Conservation (phyloP, 148 eudicot species). For the Persicaria maculosa region DNA sequence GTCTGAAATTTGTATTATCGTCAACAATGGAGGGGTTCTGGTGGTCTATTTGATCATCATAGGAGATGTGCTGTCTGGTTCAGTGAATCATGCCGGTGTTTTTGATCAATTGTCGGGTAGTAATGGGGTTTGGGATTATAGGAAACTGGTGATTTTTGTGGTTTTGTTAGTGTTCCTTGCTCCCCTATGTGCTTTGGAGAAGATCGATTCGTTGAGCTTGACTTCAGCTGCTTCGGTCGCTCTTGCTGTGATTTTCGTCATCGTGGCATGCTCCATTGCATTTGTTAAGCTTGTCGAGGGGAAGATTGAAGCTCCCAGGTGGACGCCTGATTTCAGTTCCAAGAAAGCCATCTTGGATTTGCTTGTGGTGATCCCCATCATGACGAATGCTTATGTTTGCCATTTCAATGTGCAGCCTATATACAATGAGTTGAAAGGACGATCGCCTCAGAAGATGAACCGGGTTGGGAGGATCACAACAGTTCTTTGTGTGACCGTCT, state of each 20-base stretch:
- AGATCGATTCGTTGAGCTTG: slow-evolving; percentile 82
- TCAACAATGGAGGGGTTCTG: slow-evolving; percentile 85
- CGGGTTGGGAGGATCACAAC: slow-evolving; percentile 79
- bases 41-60: slow-evolving; percentile 91
- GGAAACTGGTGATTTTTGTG: slow-evolving; percentile 64
- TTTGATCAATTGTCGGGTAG: slow-evolving; percentile 79
- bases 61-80: slow-evolving; percentile 96
- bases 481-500: slow-evolving; percentile 53
- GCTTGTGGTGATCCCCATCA: slow-evolving; percentile 93
- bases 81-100: slow-evolving; percentile 64
- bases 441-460: slow-evolving; percentile 81
- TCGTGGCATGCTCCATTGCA: slow-evolving; percentile 56
- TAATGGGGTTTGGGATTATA: slow-evolving; percentile 80
- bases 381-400: slow-evolving; percentile 91
- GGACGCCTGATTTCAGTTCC: slow-evolving; percentile 87
- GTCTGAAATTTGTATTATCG: slow-evolving; percentile 78
- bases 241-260: slow-evolving; percentile 78
- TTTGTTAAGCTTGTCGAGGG: slow-evolving; percentile 73
- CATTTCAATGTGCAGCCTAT: slow-evolving; percentile 96
- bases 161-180: slow-evolving; percentile 64
- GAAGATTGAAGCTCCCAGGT: slow-evolving; percentile 58
- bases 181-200: slow-evolving; percentile 81
- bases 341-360: slow-evolving; percentile 68
- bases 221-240: slow-evolving; percentile 97
- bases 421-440: slow-evolving; percentile 82